These are phyloP conservation scores for Xylariaceae sp. DNA, from an alignment of 2,329 filamentous ascomycete species.

Conservation along the genomic window DNA sequence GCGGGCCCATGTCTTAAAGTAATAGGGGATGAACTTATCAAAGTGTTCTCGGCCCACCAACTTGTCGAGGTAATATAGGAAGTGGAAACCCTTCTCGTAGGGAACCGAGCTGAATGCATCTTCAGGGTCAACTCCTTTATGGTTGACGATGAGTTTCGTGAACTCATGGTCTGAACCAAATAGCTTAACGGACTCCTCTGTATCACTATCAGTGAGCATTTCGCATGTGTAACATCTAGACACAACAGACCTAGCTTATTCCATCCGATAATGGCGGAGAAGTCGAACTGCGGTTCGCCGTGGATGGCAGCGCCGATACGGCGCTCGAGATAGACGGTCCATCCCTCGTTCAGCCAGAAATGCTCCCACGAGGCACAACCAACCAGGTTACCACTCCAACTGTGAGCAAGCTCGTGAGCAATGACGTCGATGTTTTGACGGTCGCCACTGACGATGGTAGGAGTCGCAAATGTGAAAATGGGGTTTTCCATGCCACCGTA, in stretches of 20 bases:
- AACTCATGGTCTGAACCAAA: slow-evolving; percentile 85
- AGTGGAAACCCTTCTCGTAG: slow-evolving; percentile 95
- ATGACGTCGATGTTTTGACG: slow-evolving; percentile 94
- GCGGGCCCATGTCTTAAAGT: slow-evolving; percentile 79
- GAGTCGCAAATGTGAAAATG: slow-evolving; percentile 91
- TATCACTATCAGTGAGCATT: slow-evolving; percentile 1
- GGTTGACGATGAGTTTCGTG: slow-evolving; percentile 82
- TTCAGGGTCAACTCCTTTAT: slow-evolving; percentile 89
- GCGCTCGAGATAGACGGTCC: slow-evolving; percentile 93
- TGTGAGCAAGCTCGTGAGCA: slow-evolving; percentile 65
- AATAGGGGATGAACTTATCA: slow-evolving; percentile 92
- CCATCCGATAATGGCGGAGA: slow-evolving; percentile 95
- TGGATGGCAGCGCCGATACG: slow-evolving; percentile 74
- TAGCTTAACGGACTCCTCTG: slow-evolving; percentile 70
- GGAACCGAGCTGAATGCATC: slow-evolving; percentile 91
- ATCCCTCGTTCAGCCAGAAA: slow-evolving; percentile 74
- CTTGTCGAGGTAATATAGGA: slow-evolving; percentile 86
- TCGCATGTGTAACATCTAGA: neutral
- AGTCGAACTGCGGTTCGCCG: slow-evolving; percentile 82
- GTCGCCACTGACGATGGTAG: slow-evolving; percentile 87
- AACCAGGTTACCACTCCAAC: slow-evolving; percentile 87
- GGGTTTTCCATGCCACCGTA: slow-evolving; percentile 93
- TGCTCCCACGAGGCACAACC: slow-evolving; percentile 79
- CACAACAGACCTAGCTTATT: slow-evolving; percentile 62
- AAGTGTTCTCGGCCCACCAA: slow-evolving; percentile 82